A percentile compares a stretch with the other conserved stretches of the same genome.
Evolutionary conservation across 2,329 filamentous ascomycete species (phyloP).

Genomic region (Botrytis paeoniae): DNA sequence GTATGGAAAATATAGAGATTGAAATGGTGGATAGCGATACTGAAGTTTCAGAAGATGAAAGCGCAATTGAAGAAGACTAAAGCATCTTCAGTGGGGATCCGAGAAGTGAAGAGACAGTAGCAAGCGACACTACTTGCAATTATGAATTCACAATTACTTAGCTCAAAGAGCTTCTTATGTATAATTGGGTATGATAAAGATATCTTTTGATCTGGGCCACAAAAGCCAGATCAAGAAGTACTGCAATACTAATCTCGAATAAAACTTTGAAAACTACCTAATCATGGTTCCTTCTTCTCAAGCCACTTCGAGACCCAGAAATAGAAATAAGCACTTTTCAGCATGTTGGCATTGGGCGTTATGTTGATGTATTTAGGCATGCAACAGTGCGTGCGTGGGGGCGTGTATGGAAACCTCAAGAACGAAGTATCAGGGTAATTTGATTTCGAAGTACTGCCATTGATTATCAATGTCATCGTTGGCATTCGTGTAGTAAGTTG

Average conservation of each 20-base stretch:
- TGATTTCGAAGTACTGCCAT: background rate
- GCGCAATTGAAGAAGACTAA: background rate
- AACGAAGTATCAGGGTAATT: background rate
- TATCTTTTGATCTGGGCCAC: background rate
- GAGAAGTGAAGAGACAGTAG: background rate
- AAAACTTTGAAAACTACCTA: background rate
- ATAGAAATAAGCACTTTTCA: background rate
- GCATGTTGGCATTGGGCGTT: background rate
- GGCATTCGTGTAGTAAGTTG: background rate
- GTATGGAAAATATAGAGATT: slow-evolving; percentile 63
- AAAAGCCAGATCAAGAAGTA: background rate
- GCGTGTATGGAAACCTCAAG: background rate
- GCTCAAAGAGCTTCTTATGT: background rate
- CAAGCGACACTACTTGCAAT: background rate
- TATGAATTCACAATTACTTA: background rate
- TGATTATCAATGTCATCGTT: background rate
- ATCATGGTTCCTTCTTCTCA: background rate
- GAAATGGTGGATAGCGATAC: slow-evolving; percentile 27
- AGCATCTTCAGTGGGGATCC: background rate
- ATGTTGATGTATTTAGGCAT: background rate
- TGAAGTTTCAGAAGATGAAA: slow-evolving; percentile 19
- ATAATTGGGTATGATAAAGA: background rate
- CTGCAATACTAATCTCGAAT: background rate
- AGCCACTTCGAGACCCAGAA: background rate
- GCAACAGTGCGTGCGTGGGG: background rate